Evolutionary conservation across 1,284 basidiomycete genomes (phyloP).

Genomic region (Ceratobasidium sp.): DNA sequence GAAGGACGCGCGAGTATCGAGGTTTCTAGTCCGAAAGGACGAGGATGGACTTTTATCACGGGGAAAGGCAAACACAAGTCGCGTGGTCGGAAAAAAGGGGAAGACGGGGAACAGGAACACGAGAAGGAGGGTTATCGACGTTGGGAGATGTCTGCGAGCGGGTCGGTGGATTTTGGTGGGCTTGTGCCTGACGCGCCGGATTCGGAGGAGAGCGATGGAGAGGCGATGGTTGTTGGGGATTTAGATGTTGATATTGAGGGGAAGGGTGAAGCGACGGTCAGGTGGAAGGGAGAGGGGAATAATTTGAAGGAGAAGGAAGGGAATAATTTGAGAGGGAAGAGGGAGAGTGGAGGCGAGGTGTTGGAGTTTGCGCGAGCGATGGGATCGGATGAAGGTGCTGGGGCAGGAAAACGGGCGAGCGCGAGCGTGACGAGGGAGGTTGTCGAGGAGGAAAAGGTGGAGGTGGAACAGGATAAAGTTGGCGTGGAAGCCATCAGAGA

Average conservation of each 20-base stretch:
- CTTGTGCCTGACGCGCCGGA: conserved; percentile 82
- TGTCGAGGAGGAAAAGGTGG: conserved; percentile 7
- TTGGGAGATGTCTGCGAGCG: conserved; percentile 60
- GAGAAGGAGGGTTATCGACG: conserved; percentile 51
- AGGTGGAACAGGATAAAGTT: conserved; percentile 12
- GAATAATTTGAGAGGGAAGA: conserved; percentile 48
- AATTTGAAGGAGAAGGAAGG: too few species aligned
- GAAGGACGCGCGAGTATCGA: conserved; percentile 52
- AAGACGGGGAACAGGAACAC: conserved; percentile 56
- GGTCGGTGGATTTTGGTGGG: conserved; percentile 73
- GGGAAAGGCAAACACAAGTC: too few species aligned
- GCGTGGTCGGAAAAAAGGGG: conserved; percentile 52
- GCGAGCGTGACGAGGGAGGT: conserved; percentile 53
- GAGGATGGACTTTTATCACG: conserved; percentile 46
- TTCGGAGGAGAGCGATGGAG: conserved; percentile 64
- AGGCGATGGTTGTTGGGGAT: conserved; percentile 49
- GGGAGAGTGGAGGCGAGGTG: conserved; percentile 61
- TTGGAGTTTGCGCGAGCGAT: too few species aligned
- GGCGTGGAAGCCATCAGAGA: conserved; percentile 50
- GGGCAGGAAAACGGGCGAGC: conserved; percentile 7
- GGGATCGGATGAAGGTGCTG: too few species aligned
- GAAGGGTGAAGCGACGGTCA: too few species aligned
- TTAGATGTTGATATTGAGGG: conserved; percentile 31
- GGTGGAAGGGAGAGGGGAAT: too few species aligned
- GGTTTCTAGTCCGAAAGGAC: conserved; percentile 51